Evolutionary conservation across 768 basidiomycete genomes (phyloP), one percentile per base, ranked within the genome.

Genomic region (Aureoboletus auriporus): DNA sequence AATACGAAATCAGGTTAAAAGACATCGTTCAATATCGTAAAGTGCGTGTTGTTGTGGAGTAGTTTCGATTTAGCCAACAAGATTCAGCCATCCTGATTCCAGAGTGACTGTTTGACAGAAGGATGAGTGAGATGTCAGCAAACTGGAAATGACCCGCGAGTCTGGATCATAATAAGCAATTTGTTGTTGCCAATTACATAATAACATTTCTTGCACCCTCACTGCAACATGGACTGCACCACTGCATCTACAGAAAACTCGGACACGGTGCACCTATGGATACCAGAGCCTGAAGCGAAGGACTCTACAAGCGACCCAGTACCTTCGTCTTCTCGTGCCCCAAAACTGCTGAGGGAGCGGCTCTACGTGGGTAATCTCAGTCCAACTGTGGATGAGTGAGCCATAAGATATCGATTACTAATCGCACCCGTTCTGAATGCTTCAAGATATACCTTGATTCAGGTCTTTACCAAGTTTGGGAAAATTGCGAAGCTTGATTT

Each of bases 401-500:
- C 65, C 38, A 45, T 45, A 29, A 8, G 20, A 42, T 10, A n/a
- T 52, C 28, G 14, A 42, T 40, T 41, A 16, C 49, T 29, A 1
- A 40, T 44, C 20, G 23, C 33, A 11, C 4, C 27, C 8, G 28
- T 43, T 56, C 57, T 60, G 36, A 68, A 36, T 43, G 14, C 42
- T 49, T 46, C 42, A 61, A 95, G 93, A 67, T 91, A 92, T 68
- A 75, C 90, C 4, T 76, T 99, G 13, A 79, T 98, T 17, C 89
- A 94, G 67, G 68, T 94, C 31, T 96, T 96, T 69, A 79, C 87
- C 29, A 93, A 88, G 69, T 93, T 84, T 65, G 96, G 96, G 46
- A 93, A 91, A 68, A 79, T 98, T 51, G 79, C 91, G 17, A 91
- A 93, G 56, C 78, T 97, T 44, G 96, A 99, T 68, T 97, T 84